Evolutionary conservation across 2,329 filamentous ascomycete species (phyloP).

Genomic region (Aspergillus eucalypticola): DNA sequence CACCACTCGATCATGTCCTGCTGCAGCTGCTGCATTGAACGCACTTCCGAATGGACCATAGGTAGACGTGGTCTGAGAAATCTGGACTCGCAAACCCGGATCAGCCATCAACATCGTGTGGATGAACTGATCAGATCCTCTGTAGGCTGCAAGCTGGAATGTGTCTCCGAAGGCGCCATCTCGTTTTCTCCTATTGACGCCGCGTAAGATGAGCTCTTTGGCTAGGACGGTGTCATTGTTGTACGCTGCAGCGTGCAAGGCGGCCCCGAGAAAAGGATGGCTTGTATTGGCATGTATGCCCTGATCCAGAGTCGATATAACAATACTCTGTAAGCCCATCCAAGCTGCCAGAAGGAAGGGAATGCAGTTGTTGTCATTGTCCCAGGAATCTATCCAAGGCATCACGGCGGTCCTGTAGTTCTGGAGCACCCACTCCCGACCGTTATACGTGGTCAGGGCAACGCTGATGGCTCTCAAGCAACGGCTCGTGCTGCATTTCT

Average conservation of each 20-base stretch:
- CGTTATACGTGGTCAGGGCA: background rate
- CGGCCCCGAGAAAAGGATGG: background rate
- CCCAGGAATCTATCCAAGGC: background rate
- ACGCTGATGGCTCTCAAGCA: background rate
- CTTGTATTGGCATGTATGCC: background rate
- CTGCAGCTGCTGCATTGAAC: constrained; percentile 4
- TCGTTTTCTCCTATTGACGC: background rate
- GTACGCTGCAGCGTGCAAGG: constrained; percentile 4
- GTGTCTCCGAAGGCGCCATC: constrained; percentile 6
- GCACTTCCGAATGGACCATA: constrained; percentile 6
- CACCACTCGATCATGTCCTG: background rate
- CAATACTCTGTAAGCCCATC: background rate
- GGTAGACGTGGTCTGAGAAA: background rate
- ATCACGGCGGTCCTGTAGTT: background rate
- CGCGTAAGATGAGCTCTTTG: background rate
- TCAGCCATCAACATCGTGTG: background rate
- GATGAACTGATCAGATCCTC: background rate
- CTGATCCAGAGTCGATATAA: background rate
- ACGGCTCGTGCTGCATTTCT: background rate
- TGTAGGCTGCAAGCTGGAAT: constrained; percentile 8
- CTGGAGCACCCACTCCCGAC: background rate
- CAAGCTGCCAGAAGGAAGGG: background rate
- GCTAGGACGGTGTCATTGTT: background rate
- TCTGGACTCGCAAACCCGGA: background rate
- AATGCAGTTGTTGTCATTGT: background rate